phyloP scores from a whole-genome alignment of 129 eudicot genomes.

The Solidago caesia region DNA sequence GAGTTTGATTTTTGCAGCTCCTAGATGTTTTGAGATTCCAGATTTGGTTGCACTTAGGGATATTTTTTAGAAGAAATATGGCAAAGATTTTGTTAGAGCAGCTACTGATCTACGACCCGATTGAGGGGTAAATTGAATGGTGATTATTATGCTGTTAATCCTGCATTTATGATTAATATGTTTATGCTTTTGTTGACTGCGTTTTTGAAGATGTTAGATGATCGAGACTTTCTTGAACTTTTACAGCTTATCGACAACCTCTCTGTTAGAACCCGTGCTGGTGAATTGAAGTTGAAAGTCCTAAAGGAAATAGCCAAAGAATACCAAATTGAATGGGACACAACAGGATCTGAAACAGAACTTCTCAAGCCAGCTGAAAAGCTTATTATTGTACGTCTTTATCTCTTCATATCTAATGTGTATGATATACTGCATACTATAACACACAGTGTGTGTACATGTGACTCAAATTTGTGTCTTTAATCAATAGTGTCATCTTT shows the following conservation, averaged over 20 bases:
- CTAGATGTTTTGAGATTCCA: conserved; percentile 97
- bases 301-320: conserved; percentile 97
- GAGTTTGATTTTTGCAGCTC: conserved; percentile 84
- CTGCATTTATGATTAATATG: background rate
- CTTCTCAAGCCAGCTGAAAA: conserved; percentile 94
- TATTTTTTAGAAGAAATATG: conserved; percentile 84
- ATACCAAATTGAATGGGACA: conserved; percentile 92
- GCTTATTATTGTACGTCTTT: conserved; percentile 49
- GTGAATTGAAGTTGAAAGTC: conserved; percentile 77
- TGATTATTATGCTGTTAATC: conserved; percentile 19
- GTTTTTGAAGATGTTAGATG: conserved; percentile 5
- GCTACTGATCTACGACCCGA: conserved; percentile 92
- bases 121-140: conserved; percentile 96
- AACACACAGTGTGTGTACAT: background rate
- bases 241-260: conserved; percentile 94
- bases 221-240: background rate
- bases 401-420: conserved; percentile 14
- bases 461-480: background rate
- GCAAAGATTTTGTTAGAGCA: conserved; percentile 85
- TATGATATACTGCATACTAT: background rate
- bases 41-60: conserved; percentile 73
- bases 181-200: background rate
- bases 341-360: conserved; percentile 76
- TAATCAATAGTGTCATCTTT: conserved; percentile 2
- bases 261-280: conserved; percentile 88